phyloP scores from a whole-genome alignment of 306 rosid genomes.

The Styphnolobium japonicum region DNA sequence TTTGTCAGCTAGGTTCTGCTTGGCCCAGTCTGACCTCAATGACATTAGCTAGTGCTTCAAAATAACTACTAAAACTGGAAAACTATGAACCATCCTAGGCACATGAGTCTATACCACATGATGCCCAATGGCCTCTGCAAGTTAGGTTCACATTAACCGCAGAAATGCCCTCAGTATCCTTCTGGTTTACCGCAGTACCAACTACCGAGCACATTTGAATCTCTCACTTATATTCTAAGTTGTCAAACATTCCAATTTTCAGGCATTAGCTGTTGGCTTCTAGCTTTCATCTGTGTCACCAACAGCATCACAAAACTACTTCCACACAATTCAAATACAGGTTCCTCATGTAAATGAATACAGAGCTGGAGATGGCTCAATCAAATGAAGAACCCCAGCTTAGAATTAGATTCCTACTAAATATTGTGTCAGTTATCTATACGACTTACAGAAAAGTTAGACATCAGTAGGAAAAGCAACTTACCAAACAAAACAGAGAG shows the following conservation, averaged over 20 bases:
- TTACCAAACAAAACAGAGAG: neutral
- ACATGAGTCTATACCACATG: neutral
- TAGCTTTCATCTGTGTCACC: neutral
- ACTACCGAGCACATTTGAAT: neutral
- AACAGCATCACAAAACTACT: neutral
- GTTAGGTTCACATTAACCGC: neutral
- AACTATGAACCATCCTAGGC: neutral
- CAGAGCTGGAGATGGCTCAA: neutral
- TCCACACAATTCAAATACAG: neutral
- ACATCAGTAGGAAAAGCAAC: neutral
- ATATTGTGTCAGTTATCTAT: neutral
- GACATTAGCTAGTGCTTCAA: slow-evolving; percentile 5
- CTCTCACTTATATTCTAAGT: neutral
- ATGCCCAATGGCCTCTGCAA: neutral
- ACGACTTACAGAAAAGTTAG: neutral
- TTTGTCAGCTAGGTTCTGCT: neutral
- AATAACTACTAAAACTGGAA: slow-evolving; percentile 4
- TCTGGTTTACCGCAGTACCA: neutral
- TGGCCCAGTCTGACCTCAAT: neutral
- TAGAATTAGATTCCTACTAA: no score
- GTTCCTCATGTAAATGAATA: neutral
- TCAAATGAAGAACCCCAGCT: neutral
- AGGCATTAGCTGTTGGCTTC: neutral
- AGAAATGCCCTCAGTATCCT: neutral
- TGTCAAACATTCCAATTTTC: neutral